Base-by-base conservation (phyloP, 352 stramenopile genomes). In the Globisporangium cederbergense region DNA sequence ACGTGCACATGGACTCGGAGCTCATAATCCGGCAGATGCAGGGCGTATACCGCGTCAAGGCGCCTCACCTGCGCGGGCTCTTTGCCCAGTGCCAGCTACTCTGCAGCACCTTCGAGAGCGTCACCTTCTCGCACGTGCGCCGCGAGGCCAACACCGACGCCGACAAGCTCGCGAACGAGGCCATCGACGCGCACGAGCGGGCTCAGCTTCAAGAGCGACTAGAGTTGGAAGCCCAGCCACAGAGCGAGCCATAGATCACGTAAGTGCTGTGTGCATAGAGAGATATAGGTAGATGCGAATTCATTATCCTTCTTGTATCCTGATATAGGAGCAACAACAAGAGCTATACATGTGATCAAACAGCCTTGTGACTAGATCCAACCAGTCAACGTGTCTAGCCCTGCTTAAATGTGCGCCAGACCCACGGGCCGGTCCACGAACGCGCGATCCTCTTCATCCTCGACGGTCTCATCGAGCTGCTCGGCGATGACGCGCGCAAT, bases 1-100 rank as follows among this genome's bases (percentile, higher is more conserved):
- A 78, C 55, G 70, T 93, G 20, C 76, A 77, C 72, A 85, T 93
- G 84, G 84, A 93, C 77, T 93, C 84, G 73, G 77, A 91, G 70
- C 76, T 93, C 53, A 70, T 93, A n/a, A 68, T 91, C 45, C 78
- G 81, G 45, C 84, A 93, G 61, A 93, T 93, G 81, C 70, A 74
- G 36, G 84, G 80, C 42, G 65, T 77, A 36, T 93, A 91, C 64
- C 81, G 78, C 64, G 84, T 93, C 58, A 90, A 90, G 58, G 75
- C 81, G 13, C 67, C 75, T 7, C 78, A 88, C 52, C 68, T 93
- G 20, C 74, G 71, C 3, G 49, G 20, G 61, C 63, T 93, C 1
- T 69, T 85, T 58, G 38, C 76, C 52, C 58, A 80, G 16, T 86
- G 77, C 50, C 74, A 78, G 28, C 34, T 65, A 25, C 68, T 80